Evolutionary conservation across 2,329 filamentous ascomycete genomes (phyloP).

Genomic region (Diplodia scrobiculata): DNA sequence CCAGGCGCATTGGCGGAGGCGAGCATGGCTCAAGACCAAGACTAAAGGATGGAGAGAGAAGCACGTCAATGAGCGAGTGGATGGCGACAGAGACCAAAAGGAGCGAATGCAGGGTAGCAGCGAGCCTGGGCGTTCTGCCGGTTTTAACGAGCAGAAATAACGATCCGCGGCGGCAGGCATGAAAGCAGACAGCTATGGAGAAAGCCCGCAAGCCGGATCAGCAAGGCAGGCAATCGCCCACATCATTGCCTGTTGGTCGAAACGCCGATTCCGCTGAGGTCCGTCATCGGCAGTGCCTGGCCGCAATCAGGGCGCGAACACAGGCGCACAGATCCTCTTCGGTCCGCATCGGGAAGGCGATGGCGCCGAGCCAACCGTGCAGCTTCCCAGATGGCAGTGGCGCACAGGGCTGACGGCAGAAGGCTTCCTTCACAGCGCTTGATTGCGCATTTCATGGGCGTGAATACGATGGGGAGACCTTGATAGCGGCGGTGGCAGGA

Average conservation of each 20-base stretch:
- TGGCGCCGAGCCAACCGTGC: background rate
- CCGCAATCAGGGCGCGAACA: background rate
- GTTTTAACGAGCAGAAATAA: constrained; percentile 26
- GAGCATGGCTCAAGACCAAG: constrained; percentile 11
- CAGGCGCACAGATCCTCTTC: background rate
- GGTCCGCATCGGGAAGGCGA: background rate
- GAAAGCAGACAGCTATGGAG: constrained; percentile 1
- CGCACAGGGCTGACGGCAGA: background rate
- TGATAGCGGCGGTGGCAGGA: background rate
- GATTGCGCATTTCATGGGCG: constrained; percentile 2
- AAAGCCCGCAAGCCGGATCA: constrained; percentile 9
- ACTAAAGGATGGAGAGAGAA: background rate
- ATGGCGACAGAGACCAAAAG: constrained; percentile 22
- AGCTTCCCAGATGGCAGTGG: background rate
- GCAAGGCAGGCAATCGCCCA: constrained; percentile 6
- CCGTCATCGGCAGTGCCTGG: constrained; percentile 7
- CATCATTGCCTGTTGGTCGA: background rate
- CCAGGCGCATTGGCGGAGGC: constrained; percentile 1
- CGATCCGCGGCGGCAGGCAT: constrained; percentile 19
- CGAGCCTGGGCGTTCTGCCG: background rate
- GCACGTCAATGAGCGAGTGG: constrained; percentile 12
- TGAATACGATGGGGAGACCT: constrained; percentile 1
- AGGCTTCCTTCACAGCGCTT: background rate
- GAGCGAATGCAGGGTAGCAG: constrained; percentile 13
- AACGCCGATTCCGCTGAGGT: background rate